phyloP scores from a whole-genome alignment of 805 yeast genomes.

The Tetrapisispora nanseiensis region DNA sequence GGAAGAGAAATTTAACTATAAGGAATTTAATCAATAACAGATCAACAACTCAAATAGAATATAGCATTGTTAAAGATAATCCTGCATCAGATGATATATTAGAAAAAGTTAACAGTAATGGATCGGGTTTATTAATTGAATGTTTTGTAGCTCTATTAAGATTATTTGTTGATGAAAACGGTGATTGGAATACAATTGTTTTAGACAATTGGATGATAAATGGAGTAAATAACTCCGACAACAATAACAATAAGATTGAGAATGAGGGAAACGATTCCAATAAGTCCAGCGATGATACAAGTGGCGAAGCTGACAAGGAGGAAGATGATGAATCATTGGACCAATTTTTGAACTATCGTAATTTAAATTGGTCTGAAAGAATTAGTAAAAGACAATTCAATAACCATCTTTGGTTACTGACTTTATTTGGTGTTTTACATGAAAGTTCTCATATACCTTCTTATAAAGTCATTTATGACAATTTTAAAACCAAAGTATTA shows the following conservation, averaged over 20 bases:
- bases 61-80: conserved; percentile 13
- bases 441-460: conserved; percentile 24
- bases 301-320: conserved; percentile 19
- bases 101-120: conserved; percentile 20
- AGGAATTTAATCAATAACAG: conserved; percentile 11
- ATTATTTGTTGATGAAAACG: conserved; percentile 25
- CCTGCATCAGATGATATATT: conserved; percentile 19
- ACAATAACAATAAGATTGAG: conserved; percentile 5
- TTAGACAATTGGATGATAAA: conserved; percentile 23
- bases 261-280: conserved; percentile 11
- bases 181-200: conserved; percentile 26
- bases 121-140: conserved; percentile 22
- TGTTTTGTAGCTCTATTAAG: conserved; percentile 23
- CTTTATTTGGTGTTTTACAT: conserved; percentile 58
- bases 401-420: conserved; percentile 80
- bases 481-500: conserved; percentile 45
- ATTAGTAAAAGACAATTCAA: conserved; percentile 62
- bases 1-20: conserved; percentile 16
- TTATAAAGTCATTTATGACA: conserved; percentile 31
- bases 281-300: conserved; percentile 19
- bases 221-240: neutral
- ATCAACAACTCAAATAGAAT: conserved; percentile 7
- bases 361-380: conserved; percentile 67
- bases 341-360: conserved; percentile 43
- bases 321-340: conserved; percentile 20